Evolutionary conservation across 768 basidiomycete genomes (phyloP), one percentile per base, ranked within the genome.

Genomic region (Tylopilus subfusipes): DNA sequence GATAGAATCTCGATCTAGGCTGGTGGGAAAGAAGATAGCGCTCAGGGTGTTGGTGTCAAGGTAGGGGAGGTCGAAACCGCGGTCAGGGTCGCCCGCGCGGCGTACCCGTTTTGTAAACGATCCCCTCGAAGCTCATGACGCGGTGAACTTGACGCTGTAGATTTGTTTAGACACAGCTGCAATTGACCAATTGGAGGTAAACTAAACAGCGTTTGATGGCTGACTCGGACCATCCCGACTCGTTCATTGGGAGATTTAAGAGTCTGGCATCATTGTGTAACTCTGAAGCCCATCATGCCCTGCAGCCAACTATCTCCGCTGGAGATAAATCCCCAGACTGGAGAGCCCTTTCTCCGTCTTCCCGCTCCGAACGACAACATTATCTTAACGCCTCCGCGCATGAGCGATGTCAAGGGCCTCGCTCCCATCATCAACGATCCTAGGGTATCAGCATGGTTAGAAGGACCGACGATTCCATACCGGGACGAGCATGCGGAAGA

Each of bases 1-100:
- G 30, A 68, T 50, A 25, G 31, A 56, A 34, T 48, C 24, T 53
- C 36, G 27, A 55, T 51, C 50, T 53, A 94, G 92, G 93, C 93
- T 48, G 97, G 97, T 51, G 97, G 97, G 14, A 98, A 95, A 72
- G 92, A 92, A 55, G 97, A 98, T 34, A 80, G 82, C 52, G 88
- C 89, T 2, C 93, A 95, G 65, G 97, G 97, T 24, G 84, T 96
- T 14, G 97, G 97, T 29, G 72, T 76, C 4, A 78, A 90, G 56
- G 69, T 79, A 1, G 71, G 71, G 24, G 85, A 81, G 70, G 72
- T 93, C 3, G 73, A 78, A 16, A 90, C 88, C 55, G 94, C 90
- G 2, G 61, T 93, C 19, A 66, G 63, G 52, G 75, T 76, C 22
- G 92, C 90, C 4, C 73, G 73, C 57, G 65, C 73, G 47, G 78